A percentile compares a stretch with the other conserved stretches of the same genome.
Evolutionary conservation across 176 grass and related monocot genomes (phyloP).

Genomic region (Triticum dicoccoides): DNA sequence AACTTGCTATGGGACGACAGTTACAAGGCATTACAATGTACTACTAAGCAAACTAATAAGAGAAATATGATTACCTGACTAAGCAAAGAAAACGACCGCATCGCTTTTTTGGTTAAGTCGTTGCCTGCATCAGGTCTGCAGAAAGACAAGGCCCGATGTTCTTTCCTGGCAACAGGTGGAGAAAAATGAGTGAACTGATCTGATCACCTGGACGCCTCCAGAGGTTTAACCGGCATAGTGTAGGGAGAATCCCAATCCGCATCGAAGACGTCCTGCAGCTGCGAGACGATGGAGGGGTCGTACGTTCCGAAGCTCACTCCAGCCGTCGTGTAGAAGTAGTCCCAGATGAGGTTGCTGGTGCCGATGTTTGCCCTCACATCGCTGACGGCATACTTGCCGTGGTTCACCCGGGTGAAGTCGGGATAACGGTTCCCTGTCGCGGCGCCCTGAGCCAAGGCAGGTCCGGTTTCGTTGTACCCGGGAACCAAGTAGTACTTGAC

Average conservation of each 20-base stretch:
- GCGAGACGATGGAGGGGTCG: constrained; percentile 50
- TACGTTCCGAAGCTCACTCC: constrained; percentile 92
- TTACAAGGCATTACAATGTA: neutral
- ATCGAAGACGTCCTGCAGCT: constrained; percentile 78
- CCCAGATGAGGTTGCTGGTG: constrained; percentile 92
- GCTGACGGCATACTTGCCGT: constrained; percentile 85
- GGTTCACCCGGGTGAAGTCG: constrained; percentile 70
- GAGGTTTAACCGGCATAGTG: constrained; percentile 50
- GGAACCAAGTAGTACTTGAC: constrained; percentile 75
- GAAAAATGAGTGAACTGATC: neutral
- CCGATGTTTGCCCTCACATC: constrained; percentile 66
- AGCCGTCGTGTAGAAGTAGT: constrained; percentile 86
- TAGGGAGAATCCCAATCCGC: constrained; percentile 81
- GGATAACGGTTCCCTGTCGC: constrained; percentile 57
- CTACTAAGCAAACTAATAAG: neutral
- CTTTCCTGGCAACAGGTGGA: neutral
- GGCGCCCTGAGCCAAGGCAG: constrained; percentile 28
- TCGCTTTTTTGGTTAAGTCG: neutral
- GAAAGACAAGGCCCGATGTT: neutral
- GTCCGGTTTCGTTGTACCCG: constrained; percentile 63
- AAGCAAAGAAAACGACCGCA: neutral
- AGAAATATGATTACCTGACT: neutral
- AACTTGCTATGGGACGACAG: neutral
- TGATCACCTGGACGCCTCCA: neutral
- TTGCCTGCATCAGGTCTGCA: neutral